Conservation (phyloP, 164 flowering plant species). For the Buxus sempervirens region DNA sequence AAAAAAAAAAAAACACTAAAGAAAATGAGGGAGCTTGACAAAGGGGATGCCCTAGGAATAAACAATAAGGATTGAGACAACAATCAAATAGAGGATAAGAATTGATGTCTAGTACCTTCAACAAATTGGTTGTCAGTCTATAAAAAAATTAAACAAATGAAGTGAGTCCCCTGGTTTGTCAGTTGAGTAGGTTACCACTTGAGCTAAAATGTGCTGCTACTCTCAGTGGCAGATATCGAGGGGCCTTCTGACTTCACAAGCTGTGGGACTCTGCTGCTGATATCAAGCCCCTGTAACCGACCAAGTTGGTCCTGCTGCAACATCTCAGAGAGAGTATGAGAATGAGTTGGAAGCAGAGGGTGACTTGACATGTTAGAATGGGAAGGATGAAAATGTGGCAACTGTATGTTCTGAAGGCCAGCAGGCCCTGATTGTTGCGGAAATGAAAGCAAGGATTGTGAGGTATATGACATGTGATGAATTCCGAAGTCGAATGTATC, state of each 20-base stretch:
- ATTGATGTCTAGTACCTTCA: constrained; percentile 8
- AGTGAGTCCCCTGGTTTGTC: constrained; percentile 7
- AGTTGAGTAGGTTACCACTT: constrained; percentile 3
- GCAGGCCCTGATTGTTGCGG: constrained; percentile 37
- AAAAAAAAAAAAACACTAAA: too few species aligned
- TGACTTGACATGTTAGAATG: constrained; percentile 44
- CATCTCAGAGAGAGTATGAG: constrained; percentile 48
- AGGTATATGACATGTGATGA: constrained; percentile 47
- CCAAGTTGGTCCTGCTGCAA: constrained; percentile 76
- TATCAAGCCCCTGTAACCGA: constrained; percentile 83
- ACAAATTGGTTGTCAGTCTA: constrained; percentile 41
- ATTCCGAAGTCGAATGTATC: constrained; percentile 62
- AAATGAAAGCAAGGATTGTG: constrained; percentile 41
- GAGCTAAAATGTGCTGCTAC: constrained; percentile 61
- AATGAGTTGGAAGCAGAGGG: constrained; percentile 31
- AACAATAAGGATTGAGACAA: constrained; percentile 7
- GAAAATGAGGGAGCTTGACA: neutral
- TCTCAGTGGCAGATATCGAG: constrained; percentile 77
- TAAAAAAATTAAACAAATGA: constrained; percentile 41
- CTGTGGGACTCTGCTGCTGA: constrained; percentile 51
- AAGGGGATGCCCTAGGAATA: neutral
- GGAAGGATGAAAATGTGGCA: constrained; percentile 46
- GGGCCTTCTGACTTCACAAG: constrained; percentile 75
- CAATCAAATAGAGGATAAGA: constrained; percentile 14
- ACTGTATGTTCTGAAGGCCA: constrained; percentile 37